These are phyloP conservation scores for Paramyrothecium sp. DNA, from an alignment of 2,329 filamentous ascomycete genomes.

Conservation along the genomic window DNA sequence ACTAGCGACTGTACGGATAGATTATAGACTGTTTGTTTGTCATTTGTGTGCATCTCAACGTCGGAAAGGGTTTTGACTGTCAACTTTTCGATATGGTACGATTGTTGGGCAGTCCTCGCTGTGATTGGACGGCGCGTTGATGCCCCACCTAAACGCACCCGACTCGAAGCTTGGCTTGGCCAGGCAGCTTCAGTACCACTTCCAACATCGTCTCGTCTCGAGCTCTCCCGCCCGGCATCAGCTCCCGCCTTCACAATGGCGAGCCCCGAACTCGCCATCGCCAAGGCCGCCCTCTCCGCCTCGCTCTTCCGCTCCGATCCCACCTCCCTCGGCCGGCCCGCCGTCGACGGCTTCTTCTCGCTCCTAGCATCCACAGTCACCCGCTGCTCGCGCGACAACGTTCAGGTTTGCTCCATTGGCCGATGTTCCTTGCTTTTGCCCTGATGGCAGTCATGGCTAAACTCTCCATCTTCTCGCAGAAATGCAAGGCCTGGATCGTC, in stretches of 20 bases:
- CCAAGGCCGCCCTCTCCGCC: slow-evolving; percentile 75
- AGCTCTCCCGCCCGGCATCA: not conserved
- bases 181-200: slow-evolving; percentile 3
- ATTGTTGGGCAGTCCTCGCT: no score
- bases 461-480: slow-evolving; percentile 52
- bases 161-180: no score
- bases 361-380: slow-evolving; percentile 63
- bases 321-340: slow-evolving; percentile 63
- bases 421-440: slow-evolving; percentile 18
- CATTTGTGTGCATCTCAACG: no score
- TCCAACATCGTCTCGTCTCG: slow-evolving; percentile 1
- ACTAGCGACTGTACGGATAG: no score
- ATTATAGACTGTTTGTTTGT: no score
- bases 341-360: slow-evolving; percentile 68
- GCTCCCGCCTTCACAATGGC: slow-evolving; percentile 47
- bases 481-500: slow-evolving; percentile 84
- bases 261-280: slow-evolving; percentile 70
- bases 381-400: slow-evolving; percentile 75
- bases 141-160: no score
- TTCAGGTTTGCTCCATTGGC: slow-evolving; percentile 73
- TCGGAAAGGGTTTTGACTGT: no score
- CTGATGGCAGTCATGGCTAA: slow-evolving; percentile 21
- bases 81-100: no score
- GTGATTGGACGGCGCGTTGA: no score
- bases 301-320: slow-evolving; percentile 73